Percentiles rank a stretch among this genome's conserved stretches.
Evolutionary conservation across 2,329 filamentous ascomycete genomes (phyloP).

Genomic region (Fusarium chlamydosporum): DNA sequence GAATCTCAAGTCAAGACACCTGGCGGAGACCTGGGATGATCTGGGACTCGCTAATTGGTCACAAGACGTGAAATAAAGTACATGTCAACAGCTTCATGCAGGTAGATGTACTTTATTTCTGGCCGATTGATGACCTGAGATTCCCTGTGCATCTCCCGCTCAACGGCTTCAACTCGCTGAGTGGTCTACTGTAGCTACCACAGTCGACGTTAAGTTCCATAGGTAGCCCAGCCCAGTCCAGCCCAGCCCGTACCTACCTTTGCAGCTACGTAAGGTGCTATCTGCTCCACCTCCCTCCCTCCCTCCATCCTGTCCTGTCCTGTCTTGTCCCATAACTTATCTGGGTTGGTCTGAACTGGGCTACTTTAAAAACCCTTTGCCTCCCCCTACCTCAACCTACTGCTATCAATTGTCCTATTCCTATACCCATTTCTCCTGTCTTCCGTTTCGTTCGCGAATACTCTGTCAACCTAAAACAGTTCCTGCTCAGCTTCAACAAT

Average conservation of each 20-base stretch:
- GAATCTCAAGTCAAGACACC: conserved; percentile 6
- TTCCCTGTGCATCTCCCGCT: conserved; percentile 40
- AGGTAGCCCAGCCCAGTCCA: neutral
- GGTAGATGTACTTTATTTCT: conserved; percentile 42
- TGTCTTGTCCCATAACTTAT: conserved; percentile 37
- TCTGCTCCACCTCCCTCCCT: conserved; percentile 47
- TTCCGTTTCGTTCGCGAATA: conserved; percentile 10
- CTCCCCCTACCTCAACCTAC: conserved; percentile 30
- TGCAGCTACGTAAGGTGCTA: conserved; percentile 33
- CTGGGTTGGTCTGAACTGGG: conserved; percentile 14
- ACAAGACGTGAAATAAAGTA: conserved; percentile 23
- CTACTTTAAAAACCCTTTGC: conserved; percentile 47
- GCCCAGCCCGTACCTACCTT: conserved; percentile 6
- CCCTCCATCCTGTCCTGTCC: conserved; percentile 11
- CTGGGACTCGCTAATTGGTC: conserved; percentile 41
- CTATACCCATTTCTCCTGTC: conserved; percentile 9
- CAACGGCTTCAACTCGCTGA: conserved; percentile 37
- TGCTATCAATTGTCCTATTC: conserved; percentile 22
- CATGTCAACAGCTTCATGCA: conserved; percentile 25
- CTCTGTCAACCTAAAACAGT: conserved; percentile 1
- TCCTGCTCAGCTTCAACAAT: conserved; percentile 36
- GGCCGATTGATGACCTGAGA: conserved; percentile 28
- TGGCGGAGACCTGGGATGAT: conserved; percentile 32
- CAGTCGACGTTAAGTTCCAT: conserved; percentile 5
- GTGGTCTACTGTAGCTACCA: conserved; percentile 10